Conservation (phyloP, 176 grass and related monocot genomes). For the Miscanthus lutarioriparius region DNA sequence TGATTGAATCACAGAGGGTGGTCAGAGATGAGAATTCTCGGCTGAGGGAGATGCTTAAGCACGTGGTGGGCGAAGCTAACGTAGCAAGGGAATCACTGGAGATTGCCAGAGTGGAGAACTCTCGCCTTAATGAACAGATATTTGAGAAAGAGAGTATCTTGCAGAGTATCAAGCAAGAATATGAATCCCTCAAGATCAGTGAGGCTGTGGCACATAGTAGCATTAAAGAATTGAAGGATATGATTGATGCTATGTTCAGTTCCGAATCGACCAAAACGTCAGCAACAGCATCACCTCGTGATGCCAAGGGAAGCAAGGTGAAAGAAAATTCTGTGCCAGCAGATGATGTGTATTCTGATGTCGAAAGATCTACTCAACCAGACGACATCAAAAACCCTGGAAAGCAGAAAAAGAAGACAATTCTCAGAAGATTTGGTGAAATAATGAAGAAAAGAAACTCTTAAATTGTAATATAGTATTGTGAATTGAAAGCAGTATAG, state of each 20-base stretch:
- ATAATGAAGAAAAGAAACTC: constrained; percentile 57
- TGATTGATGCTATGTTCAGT: constrained; percentile 71
- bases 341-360: constrained; percentile 48
- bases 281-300: constrained; percentile 41
- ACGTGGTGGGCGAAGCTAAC: constrained; percentile 66
- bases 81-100: constrained; percentile 71
- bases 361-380: constrained; percentile 23
- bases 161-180: constrained; percentile 68
- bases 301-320: constrained; percentile 28
- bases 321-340: constrained; percentile 27
- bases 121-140: constrained; percentile 62
- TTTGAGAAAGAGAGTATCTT: constrained; percentile 69
- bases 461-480: constrained; percentile 37
- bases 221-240: constrained; percentile 66
- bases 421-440: constrained; percentile 61
- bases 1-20: constrained; percentile 72
- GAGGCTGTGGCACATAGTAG: constrained; percentile 69
- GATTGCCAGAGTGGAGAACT: constrained; percentile 72
- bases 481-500: constrained; percentile 14
- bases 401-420: constrained; percentile 55
- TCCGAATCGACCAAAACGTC: constrained; percentile 43
- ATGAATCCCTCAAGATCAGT: constrained; percentile 80
- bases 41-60: constrained; percentile 85
- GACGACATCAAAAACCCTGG: constrained; percentile 27
- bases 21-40: constrained; percentile 73